Conservation (phyloP, 2,329 filamentous ascomycete species). For the Stylonectria norvegica region DNA sequence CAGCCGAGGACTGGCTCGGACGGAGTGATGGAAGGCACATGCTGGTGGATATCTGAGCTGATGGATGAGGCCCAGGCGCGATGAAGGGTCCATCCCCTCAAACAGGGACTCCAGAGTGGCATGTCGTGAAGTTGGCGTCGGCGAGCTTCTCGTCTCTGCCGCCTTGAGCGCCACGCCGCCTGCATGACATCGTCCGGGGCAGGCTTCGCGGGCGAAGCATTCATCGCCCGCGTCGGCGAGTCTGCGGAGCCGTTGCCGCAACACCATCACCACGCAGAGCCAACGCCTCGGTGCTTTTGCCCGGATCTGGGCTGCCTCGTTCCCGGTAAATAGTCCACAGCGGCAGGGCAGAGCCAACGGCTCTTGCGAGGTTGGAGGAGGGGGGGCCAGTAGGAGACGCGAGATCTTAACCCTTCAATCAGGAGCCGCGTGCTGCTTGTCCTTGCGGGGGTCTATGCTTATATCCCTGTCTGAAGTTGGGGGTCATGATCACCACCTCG, state of each 20-base stretch:
- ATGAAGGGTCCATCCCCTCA: no score
- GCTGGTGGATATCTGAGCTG: no score
- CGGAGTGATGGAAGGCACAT: no score
- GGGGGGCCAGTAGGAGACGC: constrained; percentile 9
- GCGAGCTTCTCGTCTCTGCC: constrained; percentile 9
- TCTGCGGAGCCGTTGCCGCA: constrained; percentile 13
- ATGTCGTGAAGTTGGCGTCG: constrained; percentile 17
- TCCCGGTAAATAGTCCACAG: constrained; percentile 11
- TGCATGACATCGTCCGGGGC: no score
- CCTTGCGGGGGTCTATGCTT: constrained; percentile 1
- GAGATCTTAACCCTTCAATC: constrained; percentile 26
- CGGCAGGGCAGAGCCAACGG: background rate
- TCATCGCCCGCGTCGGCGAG: background rate
- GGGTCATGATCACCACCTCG: no score
- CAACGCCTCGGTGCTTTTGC: constrained; percentile 16
- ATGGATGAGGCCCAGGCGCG: no score
- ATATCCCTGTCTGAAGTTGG: constrained; percentile 11
- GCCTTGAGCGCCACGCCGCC: constrained; percentile 12
- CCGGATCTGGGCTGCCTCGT: constrained; percentile 8
- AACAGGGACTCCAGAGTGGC: constrained; percentile 6
- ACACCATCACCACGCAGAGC: constrained; percentile 7
- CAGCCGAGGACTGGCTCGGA: no score
- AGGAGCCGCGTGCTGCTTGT: constrained; percentile 7
- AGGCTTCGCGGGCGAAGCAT: no score
- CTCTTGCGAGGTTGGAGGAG: constrained; percentile 12